Base-by-base conservation (phyloP, 805 yeast genomes). In the Yarrowia phangngaensis region DNA sequence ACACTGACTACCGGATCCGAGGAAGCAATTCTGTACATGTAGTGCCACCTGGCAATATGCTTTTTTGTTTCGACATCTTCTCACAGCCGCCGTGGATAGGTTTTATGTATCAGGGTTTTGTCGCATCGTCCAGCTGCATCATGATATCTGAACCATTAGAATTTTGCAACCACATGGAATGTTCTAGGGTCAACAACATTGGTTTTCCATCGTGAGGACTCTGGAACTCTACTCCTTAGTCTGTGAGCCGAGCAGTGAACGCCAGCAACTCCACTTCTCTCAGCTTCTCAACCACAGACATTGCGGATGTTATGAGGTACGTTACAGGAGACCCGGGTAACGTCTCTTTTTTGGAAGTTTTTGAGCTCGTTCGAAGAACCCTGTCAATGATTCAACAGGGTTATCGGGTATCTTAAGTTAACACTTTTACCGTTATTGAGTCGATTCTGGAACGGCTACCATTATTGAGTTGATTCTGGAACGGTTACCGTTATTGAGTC, bases 81-180 rank as follows among this genome's bases (percentile, higher is more conserved):
- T 12, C 71, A 67, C 14, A 70, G 60, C 74, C 74, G 6, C 74
- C 74, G 54, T 70, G 74, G 43, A 70, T 70, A 70, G 59, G 51
- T 70, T 69, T 56, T 70, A 74, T 1, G 60, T 52, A 16, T 68
- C 69, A 1, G 73, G 70, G 50, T 66, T 57, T 51, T 70, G 69
- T 58, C 70, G 69, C 74, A 48, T 70, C 74, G 56, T 70, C 74
- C 51, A 70, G 60, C 54, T 70, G 74, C 74, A 70, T 70, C 63
- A 70, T 70, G 51, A 70, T 70, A 49, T 70, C 74, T 12, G 72
- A 64, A 3, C 74, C 74, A 30, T 70, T 70, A 38, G 67, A 59
- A 53, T 70, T 70, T 51, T 70, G 74, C 30, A 70, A 59, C 24
- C 65, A 60, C 52, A 70, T 70, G n/a, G 74, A 70, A 52, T 70